These are phyloP conservation scores for Delitschia confertaspora DNA, from an alignment of 495 filamentous ascomycete species.

Conservation along the genomic window DNA sequence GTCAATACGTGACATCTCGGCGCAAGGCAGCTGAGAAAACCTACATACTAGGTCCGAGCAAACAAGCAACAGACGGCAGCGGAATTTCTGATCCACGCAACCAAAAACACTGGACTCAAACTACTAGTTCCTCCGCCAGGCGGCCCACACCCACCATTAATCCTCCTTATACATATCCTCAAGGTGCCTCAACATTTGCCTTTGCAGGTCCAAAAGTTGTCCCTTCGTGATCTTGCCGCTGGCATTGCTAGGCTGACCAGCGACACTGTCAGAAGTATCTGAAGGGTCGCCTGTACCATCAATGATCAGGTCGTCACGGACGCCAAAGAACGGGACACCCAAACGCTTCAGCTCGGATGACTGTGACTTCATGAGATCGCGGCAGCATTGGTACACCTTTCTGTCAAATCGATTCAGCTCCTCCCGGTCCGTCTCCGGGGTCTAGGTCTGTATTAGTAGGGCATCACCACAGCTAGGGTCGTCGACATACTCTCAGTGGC, in stretches of 20 bases:
- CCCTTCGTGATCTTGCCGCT: slow-evolving; percentile 34
- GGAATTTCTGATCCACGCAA: not conserved
- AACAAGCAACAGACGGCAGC: not conserved
- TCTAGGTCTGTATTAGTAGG: slow-evolving; percentile 12
- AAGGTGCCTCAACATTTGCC: slow-evolving; percentile 53
- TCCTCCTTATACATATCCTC: slow-evolving; percentile 48
- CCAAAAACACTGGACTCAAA: not conserved
- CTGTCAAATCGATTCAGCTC: slow-evolving; percentile 51
- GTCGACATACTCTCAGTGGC: slow-evolving; percentile 5
- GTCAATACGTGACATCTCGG: not conserved
- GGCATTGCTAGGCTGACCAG: not conserved
- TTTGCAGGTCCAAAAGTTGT: slow-evolving; percentile 47
- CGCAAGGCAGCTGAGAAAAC: not conserved
- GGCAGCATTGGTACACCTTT: slow-evolving; percentile 52
- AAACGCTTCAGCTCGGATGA: slow-evolving; percentile 45
- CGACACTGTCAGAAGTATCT: not conserved
- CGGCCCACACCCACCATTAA: not conserved
- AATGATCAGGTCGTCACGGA: slow-evolving; percentile 38
- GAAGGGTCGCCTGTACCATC: not conserved
- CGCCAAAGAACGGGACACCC: slow-evolving; percentile 59
- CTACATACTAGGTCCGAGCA: not conserved
- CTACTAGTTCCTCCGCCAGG: not conserved
- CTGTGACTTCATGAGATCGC: slow-evolving; percentile 51
- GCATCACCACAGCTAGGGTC: not conserved
- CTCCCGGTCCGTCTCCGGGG: slow-evolving; percentile 41